phyloP scores from a whole-genome alignment of 73 alveolate genomes.

The Symbiodinium natans region DNA sequence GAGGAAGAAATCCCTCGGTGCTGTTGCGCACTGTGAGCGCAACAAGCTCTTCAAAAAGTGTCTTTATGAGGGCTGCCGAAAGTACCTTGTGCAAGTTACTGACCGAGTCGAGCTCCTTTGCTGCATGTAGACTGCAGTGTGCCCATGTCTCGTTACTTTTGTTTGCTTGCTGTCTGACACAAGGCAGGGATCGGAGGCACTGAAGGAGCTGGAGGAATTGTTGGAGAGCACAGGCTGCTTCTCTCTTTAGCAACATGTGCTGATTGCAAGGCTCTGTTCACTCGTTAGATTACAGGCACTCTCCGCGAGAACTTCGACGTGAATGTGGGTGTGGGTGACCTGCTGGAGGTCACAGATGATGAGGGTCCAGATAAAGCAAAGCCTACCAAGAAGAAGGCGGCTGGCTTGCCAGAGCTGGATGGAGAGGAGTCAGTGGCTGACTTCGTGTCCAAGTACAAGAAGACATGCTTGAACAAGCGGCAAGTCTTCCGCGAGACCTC shows the following conservation, averaged over 20 bases:
- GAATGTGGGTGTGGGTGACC: constrained; percentile 7
- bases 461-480: background rate
- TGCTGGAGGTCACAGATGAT: background rate
- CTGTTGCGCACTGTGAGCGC: background rate
- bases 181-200: background rate
- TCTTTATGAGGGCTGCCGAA: background rate
- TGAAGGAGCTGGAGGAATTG: background rate
- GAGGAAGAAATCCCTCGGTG: constrained; percentile 33
- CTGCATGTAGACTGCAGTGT: background rate
- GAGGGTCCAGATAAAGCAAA: background rate
- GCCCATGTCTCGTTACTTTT: background rate
- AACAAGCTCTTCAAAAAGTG: constrained; percentile 10
- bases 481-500: background rate
- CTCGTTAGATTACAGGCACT: background rate
- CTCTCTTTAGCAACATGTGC: too few relatives aligned
- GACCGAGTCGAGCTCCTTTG: constrained; percentile 27
- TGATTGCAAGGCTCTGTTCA: background rate
- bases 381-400: background rate
- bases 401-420: background rate
- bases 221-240: background rate
- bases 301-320: background rate
- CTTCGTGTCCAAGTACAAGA: background rate
- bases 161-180: background rate
- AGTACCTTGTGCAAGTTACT: background rate
- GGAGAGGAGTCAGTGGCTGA: background rate